These are phyloP conservation scores for Boletus subcaerulescens DNA, from an alignment of 768 basidiomycete genomes.

Conservation along the genomic window DNA sequence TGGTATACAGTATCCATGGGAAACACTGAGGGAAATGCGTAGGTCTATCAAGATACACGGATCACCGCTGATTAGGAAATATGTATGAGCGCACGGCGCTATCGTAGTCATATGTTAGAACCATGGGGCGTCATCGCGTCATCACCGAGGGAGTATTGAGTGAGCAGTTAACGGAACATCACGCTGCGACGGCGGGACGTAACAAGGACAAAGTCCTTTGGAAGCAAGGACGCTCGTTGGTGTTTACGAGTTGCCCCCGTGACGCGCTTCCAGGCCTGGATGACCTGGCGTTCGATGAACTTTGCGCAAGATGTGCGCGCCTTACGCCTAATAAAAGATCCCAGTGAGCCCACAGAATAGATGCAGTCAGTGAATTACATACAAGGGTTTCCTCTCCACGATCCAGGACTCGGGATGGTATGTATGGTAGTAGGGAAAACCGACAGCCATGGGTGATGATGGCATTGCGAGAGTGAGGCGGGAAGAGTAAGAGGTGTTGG, in stretches of 20 bases:
- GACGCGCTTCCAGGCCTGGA: constrained; percentile 60
- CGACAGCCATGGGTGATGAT: constrained; percentile 4
- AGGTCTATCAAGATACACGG: constrained; percentile 3
- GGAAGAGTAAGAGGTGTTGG: not conserved
- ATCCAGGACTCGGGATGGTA: constrained; percentile 25
- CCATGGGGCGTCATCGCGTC: constrained; percentile 15
- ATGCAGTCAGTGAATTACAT: not conserved
- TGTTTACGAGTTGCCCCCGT: constrained; percentile 51
- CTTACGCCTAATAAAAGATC: constrained; percentile 15
- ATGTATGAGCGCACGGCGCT: constrained; percentile 15
- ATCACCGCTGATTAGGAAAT: not conserved
- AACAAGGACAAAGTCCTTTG: constrained; percentile 61
- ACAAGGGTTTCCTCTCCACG: constrained; percentile 26
- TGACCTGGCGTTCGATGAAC: constrained; percentile 54
- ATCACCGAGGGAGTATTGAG: not conserved
- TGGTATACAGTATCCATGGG: constrained; percentile 7
- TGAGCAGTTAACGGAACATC: constrained; percentile 31
- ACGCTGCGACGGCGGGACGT: constrained; percentile 54
- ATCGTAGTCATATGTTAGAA: constrained; percentile 3
- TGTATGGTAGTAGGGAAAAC: constrained; percentile 8
- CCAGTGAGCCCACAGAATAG: not conserved
- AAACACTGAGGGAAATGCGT: not conserved
- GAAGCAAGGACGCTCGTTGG: constrained; percentile 51
- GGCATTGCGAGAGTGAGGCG: constrained; percentile 2
- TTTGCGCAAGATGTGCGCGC: constrained; percentile 39